These are phyloP conservation scores for Talaromyces trachyspermus DNA, from an alignment of 495 filamentous ascomycete genomes.

Conservation along the genomic window DNA sequence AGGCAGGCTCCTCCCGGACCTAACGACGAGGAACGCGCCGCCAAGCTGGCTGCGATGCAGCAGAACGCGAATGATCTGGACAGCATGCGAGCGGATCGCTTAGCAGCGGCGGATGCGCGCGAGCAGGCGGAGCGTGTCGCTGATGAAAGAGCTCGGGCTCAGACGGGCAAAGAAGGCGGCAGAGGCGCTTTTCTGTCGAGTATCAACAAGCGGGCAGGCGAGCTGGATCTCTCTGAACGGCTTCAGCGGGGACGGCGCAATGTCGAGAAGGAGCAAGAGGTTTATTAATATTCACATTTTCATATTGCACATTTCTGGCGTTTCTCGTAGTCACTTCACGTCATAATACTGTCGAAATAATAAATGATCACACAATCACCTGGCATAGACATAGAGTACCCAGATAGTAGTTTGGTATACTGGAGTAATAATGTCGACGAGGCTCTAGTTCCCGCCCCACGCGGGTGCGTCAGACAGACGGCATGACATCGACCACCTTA, in stretches of 20 bases:
- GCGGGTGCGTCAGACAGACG: no score
- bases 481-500: no score
- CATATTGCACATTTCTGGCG: background rate
- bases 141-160: constrained; percentile 50
- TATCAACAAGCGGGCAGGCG: constrained; percentile 51
- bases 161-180: constrained; percentile 52
- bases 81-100: constrained; percentile 59
- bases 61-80: constrained; percentile 75
- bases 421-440: no score
- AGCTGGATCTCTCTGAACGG: constrained; percentile 49
- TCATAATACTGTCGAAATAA: no score
- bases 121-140: constrained; percentile 57
- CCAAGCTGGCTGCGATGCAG: constrained; percentile 82
- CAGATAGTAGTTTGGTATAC: no score
- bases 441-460: no score
- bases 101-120: constrained; percentile 57
- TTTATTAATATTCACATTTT: constrained; percentile 10
- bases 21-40: constrained; percentile 33
- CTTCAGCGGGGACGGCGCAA: constrained; percentile 48
- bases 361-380: no score
- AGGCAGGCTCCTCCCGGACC: background rate
- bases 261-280: constrained; percentile 26
- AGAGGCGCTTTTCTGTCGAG: constrained; percentile 53
- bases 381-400: no score
- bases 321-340: no score